phyloP scores from a whole-genome alignment of 345 rosid genomes.

The Heritiera littoralis region DNA sequence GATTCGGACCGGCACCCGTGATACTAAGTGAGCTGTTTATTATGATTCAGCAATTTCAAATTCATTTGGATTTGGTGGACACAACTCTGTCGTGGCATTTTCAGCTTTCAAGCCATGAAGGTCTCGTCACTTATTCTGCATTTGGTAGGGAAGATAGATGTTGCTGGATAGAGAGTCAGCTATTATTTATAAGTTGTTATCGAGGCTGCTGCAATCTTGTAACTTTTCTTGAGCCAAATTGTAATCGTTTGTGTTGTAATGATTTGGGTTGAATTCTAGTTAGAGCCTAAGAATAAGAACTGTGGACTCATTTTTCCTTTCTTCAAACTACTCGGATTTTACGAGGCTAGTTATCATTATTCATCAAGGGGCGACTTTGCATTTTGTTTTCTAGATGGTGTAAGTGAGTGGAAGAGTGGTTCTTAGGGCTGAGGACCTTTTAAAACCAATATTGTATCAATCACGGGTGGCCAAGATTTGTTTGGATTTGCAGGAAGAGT shows the following conservation, averaged over 20 bases:
- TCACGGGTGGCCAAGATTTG: too few relatives aligned
- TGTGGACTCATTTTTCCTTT: not conserved
- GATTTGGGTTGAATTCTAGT: slow-evolving; percentile 15
- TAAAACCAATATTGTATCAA: too few relatives aligned
- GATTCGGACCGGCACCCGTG: not conserved
- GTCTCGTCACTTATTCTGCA: slow-evolving; percentile 19
- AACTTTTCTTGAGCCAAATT: slow-evolving; percentile 24
- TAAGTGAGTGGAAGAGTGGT: not conserved
- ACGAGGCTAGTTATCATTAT: not conserved
- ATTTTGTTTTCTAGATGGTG: not conserved
- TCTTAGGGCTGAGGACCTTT: not conserved
- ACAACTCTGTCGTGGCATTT: slow-evolving; percentile 92
- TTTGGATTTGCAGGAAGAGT: too few relatives aligned
- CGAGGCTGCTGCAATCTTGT: slow-evolving; percentile 20
- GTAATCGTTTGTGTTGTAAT: slow-evolving; percentile 27
- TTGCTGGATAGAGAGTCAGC: not conserved
- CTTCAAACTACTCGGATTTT: not conserved
- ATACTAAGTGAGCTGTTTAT: slow-evolving; percentile 7
- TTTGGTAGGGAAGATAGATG: slow-evolving; percentile 6
- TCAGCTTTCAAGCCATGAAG: slow-evolving; percentile 85
- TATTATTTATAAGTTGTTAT: not conserved
- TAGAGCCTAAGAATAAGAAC: not conserved
- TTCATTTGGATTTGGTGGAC: slow-evolving; percentile 97
- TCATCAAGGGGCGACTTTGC: not conserved
- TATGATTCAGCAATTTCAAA: slow-evolving; percentile 81